Evolutionary conservation across 176 grass and related monocot species (phyloP), one percentile per base, ranked within the genome.

Genomic region (Thalia dealbata): DNA sequence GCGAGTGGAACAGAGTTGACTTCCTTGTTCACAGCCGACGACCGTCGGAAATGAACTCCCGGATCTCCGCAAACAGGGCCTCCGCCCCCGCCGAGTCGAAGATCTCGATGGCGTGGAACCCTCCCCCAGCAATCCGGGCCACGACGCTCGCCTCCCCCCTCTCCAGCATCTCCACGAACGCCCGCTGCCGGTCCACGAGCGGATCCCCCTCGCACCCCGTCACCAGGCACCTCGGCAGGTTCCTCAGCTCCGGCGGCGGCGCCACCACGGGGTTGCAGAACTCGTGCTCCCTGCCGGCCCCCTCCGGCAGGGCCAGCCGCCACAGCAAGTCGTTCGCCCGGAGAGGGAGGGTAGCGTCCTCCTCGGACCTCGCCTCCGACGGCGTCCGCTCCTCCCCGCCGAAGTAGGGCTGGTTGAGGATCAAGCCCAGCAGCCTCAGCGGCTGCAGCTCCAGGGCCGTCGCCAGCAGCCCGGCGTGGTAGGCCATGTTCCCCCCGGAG

Each of bases 391-490:
- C 90, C 6, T 61, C 90, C 60, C 95, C 89, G 52, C 95, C 87
- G 26, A 97, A 61, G 76, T 92, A 97, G 0, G 90, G 90, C 81
- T 97, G 95, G 78, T 97, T 86, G n/a, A 97, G 87, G 30, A 91
- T 6, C 15, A 86, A 18, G 2, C 89, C 89, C 0, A 50, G 26
- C 46, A 97, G 51, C 0, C 8, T n/a, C 63, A 69, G 45, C 15
- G 81, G 73, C 15, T 13, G 56, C 14, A 84, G 60, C 51, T 79
- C 73, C 44, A 75, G 32, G 38, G 21, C 27, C n/a, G 64, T 80
- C 26, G 82, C 56, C 0, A 81, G 79, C 66, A 90, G 23, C 3
- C 30, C 76, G 0, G 84, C 78, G 70, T 83, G 76, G 79, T 92
- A 92, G 0, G 83, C 90, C 86, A 91, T 82, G 85, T 91, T 97